Evolutionary conservation across 345 rosid genomes (phyloP).

Genomic region (Hypericum perforatum): DNA sequence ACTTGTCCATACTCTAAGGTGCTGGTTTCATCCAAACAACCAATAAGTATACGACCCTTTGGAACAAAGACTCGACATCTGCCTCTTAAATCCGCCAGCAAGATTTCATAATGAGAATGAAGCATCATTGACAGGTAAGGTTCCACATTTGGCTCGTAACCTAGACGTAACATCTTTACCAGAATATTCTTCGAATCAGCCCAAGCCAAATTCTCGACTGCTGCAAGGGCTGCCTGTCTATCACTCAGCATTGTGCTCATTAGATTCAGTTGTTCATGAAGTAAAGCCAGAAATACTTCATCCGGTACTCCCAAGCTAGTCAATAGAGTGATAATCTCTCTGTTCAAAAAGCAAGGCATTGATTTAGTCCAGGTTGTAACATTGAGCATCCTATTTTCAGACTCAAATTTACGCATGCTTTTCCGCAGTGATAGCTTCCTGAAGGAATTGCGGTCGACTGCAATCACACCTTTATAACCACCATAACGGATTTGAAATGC

Average conservation of each 20-base stretch:
- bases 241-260: slow-evolving; percentile 55
- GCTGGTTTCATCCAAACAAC: slow-evolving; percentile 84
- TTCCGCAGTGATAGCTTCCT: slow-evolving; percentile 67
- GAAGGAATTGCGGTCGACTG: slow-evolving; percentile 67
- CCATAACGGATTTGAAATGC: slow-evolving; percentile 96
- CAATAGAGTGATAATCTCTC: slow-evolving; percentile 76
- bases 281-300: slow-evolving; percentile 55
- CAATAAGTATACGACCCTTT: slow-evolving; percentile 67
- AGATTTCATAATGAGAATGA: slow-evolving; percentile 53
- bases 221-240: slow-evolving; percentile 56
- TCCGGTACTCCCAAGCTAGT: slow-evolving; percentile 75
- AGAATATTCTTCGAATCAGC: slow-evolving; percentile 43
- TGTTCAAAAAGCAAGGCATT: slow-evolving; percentile 81
- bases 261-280: slow-evolving; percentile 43
- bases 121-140: slow-evolving; percentile 92
- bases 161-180: slow-evolving; percentile 61
- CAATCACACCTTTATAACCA: slow-evolving; percentile 90
- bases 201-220: slow-evolving; percentile 50
- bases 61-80: slow-evolving; percentile 76
- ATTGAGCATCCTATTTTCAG: slow-evolving; percentile 74
- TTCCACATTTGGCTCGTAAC: slow-evolving; percentile 61
- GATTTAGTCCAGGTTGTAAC: slow-evolving; percentile 77
- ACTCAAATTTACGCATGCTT: slow-evolving; percentile 85
- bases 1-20: slow-evolving; percentile 75
- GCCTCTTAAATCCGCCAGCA: slow-evolving; percentile 53